These are phyloP conservation scores for Tricladium varicosporioides DNA, from an alignment of 2,329 filamentous ascomycete species.

Conservation along the genomic window DNA sequence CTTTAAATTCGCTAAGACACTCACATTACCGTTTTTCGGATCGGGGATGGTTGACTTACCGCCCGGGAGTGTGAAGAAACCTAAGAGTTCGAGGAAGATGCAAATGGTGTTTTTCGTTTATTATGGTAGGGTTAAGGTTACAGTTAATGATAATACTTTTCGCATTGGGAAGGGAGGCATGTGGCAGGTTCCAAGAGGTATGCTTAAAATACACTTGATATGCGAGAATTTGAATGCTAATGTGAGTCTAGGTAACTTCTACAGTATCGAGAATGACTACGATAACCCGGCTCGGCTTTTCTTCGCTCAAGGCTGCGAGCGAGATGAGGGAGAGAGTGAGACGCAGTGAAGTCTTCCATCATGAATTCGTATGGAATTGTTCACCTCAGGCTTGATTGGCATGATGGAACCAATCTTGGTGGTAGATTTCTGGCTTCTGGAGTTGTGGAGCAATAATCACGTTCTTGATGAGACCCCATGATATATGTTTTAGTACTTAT, in stretches of 20 bases:
- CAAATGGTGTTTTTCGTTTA: slow-evolving; percentile 96
- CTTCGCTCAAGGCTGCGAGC: slow-evolving; percentile 84
- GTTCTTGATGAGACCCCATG: slow-evolving; percentile 1
- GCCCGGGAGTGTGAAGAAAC: slow-evolving; percentile 76
- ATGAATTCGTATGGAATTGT: background rate
- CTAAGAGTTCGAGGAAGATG: slow-evolving; percentile 93
- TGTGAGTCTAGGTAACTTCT: slow-evolving; percentile 72
- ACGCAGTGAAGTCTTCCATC: background rate
- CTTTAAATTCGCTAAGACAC: slow-evolving; percentile 87
- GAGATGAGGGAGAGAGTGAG: slow-evolving; percentile 14
- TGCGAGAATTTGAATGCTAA: slow-evolving; percentile 16
- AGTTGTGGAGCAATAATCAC: background rate
- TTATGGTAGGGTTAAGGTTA: slow-evolving; percentile 76
- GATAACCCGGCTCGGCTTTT: slow-evolving; percentile 75
- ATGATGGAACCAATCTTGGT: background rate
- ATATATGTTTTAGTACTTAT: background rate
- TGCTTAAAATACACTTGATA: no score
- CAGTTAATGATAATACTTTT: slow-evolving; percentile 72
- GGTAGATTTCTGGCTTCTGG: background rate
- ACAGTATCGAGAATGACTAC: slow-evolving; percentile 83
- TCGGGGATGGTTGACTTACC: slow-evolving; percentile 88
- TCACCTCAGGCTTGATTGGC: background rate
- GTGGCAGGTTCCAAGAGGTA: slow-evolving; percentile 94
- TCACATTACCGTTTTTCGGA: slow-evolving; percentile 82
- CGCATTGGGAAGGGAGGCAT: slow-evolving; percentile 83